Conservation (phyloP, 345 rosid genomes). For the Populus pruinosa region DNA sequence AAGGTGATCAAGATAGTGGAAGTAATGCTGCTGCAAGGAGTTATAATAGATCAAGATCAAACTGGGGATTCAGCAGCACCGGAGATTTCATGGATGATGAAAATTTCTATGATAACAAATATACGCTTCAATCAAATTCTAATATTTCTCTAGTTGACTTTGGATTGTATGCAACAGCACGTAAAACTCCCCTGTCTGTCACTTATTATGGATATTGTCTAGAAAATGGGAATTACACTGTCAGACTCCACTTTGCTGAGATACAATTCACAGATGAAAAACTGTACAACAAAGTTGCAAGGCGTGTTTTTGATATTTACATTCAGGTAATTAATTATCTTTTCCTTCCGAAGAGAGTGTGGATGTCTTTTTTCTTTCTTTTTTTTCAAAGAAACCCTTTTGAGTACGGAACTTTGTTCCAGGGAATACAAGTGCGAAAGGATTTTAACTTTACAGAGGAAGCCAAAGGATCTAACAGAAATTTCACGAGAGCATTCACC, state of each 20-base stretch:
- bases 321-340: neutral
- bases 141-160: too few relatives aligned
- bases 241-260: slow-evolving; percentile 12
- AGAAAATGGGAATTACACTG: too few relatives aligned
- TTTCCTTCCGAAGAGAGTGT: neutral
- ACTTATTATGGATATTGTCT: neutral
- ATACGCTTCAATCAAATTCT: too few relatives aligned
- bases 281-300: neutral
- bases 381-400: neutral
- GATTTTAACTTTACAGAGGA: neutral
- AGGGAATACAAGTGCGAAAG: neutral
- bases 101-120: rapidly evolving
- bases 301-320: slow-evolving; percentile 4
- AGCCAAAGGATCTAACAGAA: neutral
- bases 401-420: neutral
- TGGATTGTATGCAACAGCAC: neutral
- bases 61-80: slow-evolving; percentile 11
- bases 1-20: neutral
- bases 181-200: neutral
- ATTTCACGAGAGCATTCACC: neutral
- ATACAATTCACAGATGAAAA: neutral
- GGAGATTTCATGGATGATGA: neutral
- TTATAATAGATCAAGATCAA: neutral
- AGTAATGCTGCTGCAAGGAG: neutral
- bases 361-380: too few relatives aligned